Percentiles rank a stretch among this genome's conserved stretches.
phyloP scores from a whole-genome alignment of 1,284 basidiomycete species.

The Pseudomicrostroma phylloplanum region DNA sequence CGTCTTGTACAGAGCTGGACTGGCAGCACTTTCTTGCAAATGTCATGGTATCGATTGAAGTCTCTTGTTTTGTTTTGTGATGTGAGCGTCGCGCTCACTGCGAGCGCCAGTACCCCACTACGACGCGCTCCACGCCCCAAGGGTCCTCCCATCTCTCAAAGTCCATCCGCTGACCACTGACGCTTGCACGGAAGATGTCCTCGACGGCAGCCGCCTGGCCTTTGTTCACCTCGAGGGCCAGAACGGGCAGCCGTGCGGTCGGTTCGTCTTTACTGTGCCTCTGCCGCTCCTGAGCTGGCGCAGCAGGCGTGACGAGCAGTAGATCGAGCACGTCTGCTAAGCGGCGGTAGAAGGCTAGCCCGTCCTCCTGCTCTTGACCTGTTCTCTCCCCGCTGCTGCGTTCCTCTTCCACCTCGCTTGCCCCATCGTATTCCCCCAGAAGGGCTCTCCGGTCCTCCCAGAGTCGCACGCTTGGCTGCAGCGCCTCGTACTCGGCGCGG shows the following conservation, averaged over 20 bases:
- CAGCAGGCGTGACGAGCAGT: neutral
- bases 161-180: too few species aligned
- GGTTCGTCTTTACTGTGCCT: too few species aligned
- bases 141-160: slow-evolving; percentile 1
- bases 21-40: neutral
- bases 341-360: slow-evolving; percentile 4
- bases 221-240: neutral
- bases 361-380: neutral
- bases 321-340: neutral
- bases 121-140: neutral
- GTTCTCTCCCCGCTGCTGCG: neutral
- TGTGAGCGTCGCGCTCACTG: neutral
- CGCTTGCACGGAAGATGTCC: neutral
- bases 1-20: too few species aligned
- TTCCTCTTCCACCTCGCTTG: neutral
- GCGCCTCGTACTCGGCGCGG: slow-evolving; percentile 55
- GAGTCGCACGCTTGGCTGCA: slow-evolving; percentile 49
- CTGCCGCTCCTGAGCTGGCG: neutral
- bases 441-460: slow-evolving; percentile 2
- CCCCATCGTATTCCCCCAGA: neutral
- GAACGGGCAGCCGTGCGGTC: neutral
- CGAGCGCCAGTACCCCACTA: neutral
- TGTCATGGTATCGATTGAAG: slow-evolving; percentile 1
- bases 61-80: neutral
- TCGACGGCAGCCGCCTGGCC: neutral